Percentiles rank a stretch among this genome's conserved stretches.
These are phyloP conservation scores for Scalesia atractyloides DNA, from an alignment of 129 eudicot genomes.

Conservation along the genomic window DNA sequence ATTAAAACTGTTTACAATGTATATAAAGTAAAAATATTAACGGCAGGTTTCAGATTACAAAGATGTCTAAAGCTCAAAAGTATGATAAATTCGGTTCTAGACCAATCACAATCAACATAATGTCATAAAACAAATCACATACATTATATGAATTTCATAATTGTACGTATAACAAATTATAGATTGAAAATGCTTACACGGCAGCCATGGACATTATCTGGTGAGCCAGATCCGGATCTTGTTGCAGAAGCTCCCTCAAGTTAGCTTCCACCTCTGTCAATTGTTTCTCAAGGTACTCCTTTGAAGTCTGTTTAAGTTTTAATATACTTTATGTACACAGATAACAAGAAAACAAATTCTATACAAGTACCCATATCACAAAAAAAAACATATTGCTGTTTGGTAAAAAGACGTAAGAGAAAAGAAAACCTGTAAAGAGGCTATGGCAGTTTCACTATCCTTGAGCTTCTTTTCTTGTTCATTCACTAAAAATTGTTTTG, in stretches of 20 bases:
- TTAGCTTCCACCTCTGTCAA: slow-evolving; percentile 74
- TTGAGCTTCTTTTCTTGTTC: slow-evolving; percentile 82
- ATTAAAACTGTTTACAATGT: neutral
- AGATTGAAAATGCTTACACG: slow-evolving; percentile 23
- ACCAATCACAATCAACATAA: slow-evolving; percentile 8
- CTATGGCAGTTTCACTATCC: slow-evolving; percentile 85
- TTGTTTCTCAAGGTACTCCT: slow-evolving; percentile 95
- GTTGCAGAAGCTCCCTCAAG: slow-evolving; percentile 91
- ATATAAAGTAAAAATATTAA: neutral
- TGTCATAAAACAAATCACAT: too few species aligned
- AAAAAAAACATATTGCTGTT: too few species aligned
- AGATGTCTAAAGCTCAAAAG: neutral
- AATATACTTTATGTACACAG: neutral
- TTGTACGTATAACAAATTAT: neutral
- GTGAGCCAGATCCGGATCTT: slow-evolving; percentile 92
- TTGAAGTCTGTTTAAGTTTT: slow-evolving; percentile 59
- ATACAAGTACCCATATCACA: too few species aligned
- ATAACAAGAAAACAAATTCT: neutral
- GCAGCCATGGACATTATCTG: slow-evolving; percentile 97
- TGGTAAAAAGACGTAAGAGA: neutral
- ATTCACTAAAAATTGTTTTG: slow-evolving; percentile 71
- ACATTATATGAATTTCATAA: neutral
- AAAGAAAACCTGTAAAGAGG: slow-evolving; percentile 76
- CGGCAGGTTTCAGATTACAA: slow-evolving; percentile 2
- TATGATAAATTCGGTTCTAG: neutral